phyloP scores from a whole-genome alignment of 2,329 filamentous ascomycete species.

The Penicillium brasilianum region DNA sequence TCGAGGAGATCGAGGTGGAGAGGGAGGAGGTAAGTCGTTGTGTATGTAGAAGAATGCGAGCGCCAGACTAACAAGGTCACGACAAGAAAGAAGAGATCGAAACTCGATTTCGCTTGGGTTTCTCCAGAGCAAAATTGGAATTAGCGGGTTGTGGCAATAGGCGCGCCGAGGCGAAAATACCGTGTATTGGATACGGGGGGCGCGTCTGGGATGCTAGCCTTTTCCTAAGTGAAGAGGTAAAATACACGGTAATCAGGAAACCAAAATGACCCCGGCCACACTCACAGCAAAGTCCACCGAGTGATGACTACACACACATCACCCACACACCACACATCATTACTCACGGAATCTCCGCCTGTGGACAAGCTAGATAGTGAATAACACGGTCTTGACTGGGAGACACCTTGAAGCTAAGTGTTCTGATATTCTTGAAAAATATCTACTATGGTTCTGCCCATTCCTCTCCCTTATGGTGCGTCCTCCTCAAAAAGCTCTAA shows the following conservation, averaged over 20 bases:
- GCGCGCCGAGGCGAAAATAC: constrained; percentile 24
- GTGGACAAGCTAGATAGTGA: neutral
- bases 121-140: constrained; percentile 36
- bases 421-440: neutral
- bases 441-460: no score
- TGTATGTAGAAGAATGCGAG: constrained; percentile 36
- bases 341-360: neutral
- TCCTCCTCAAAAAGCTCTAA: neutral
- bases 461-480: neutral
- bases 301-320: neutral
- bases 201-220: constrained; percentile 16
- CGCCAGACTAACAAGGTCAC: constrained; percentile 40
- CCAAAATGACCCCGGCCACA: constrained; percentile 15
- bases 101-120: constrained; percentile 37
- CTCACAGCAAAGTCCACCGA: constrained; percentile 8
- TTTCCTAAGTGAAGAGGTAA: neutral
- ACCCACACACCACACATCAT: neutral
- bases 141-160: constrained; percentile 41
- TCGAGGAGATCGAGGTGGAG: constrained; percentile 18
- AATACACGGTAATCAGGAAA: constrained; percentile 15
- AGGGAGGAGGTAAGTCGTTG: constrained; percentile 15
- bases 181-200: constrained; percentile 22
- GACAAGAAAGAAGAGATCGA: constrained; percentile 36
- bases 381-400: neutral
- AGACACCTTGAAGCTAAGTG: neutral